These are phyloP conservation scores for Candida golubevii DNA, from an alignment of 805 yeast genomes.

Conservation along the genomic window DNA sequence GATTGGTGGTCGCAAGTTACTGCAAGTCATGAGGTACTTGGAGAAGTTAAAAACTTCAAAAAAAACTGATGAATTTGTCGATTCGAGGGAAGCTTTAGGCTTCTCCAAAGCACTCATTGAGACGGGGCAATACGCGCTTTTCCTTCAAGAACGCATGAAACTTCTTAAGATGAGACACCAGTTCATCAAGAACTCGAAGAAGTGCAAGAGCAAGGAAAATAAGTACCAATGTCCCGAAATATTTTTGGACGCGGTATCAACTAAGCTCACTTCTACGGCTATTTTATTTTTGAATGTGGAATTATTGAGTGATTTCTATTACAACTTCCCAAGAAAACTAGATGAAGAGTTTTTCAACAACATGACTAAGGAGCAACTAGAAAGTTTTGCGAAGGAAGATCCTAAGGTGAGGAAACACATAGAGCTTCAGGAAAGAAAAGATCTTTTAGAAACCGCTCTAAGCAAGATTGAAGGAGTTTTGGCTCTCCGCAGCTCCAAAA, in stretches of 20 bases:
- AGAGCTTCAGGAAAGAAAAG: constrained; percentile 90
- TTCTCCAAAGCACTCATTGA: constrained; percentile 72
- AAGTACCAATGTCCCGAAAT: constrained; percentile 93
- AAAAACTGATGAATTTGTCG: constrained; percentile 27
- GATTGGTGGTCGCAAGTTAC: constrained; percentile 80
- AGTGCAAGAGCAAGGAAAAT: constrained; percentile 73
- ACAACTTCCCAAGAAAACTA: constrained; percentile 91
- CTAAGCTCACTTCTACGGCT: constrained; percentile 88
- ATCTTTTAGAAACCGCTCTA: constrained; percentile 77
- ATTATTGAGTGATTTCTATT: constrained; percentile 87
- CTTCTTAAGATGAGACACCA: constrained; percentile 67
- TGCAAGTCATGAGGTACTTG: constrained; percentile 75
- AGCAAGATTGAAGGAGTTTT: constrained; percentile 80
- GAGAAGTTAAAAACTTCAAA: constrained; percentile 43
- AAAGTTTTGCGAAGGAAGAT: constrained; percentile 89
- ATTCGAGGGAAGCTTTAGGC: constrained; percentile 71
- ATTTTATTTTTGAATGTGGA: constrained; percentile 92
- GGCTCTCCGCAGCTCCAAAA: constrained; percentile 48
- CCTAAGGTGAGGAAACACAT: constrained; percentile 86
- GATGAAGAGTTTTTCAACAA: constrained; percentile 66
- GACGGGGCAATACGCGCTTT: constrained; percentile 80
- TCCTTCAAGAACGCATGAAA: constrained; percentile 67
- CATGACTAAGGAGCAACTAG: constrained; percentile 73
- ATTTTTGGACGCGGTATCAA: constrained; percentile 86
- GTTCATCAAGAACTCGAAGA: constrained; percentile 66